Evolutionary conservation across 1,139 yeast genomes (phyloP).

Genomic region (Protomyces arabidopsidicola): DNA sequence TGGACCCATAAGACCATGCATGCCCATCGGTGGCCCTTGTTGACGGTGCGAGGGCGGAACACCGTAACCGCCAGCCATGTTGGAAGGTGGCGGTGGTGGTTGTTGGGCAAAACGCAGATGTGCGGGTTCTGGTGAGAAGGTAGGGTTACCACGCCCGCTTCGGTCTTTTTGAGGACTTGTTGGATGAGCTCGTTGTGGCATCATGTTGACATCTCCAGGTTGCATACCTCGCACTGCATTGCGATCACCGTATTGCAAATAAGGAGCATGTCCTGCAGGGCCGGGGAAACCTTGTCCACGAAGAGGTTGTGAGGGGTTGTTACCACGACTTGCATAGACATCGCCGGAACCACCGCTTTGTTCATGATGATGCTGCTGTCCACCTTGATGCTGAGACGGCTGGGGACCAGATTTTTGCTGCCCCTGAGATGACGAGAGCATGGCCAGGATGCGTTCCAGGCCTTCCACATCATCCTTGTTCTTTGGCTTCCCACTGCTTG

Average conservation of each 20-base stretch:
- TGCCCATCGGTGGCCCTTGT: neutral
- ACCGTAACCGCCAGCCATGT: neutral
- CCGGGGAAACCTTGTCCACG: neutral
- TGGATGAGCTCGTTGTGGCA: neutral
- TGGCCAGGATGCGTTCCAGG: conserved; percentile 22
- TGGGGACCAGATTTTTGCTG: neutral
- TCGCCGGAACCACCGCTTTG: neutral
- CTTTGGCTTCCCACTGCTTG: neutral
- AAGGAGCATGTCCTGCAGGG: neutral
- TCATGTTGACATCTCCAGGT: neutral
- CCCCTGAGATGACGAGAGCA: conserved; percentile 10
- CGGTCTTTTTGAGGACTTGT: neutral
- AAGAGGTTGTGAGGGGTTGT: neutral
- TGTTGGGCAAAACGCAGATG: neutral
- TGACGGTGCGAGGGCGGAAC: neutral
- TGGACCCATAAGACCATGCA: neutral
- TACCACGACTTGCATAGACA: neutral
- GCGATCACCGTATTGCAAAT: neutral
- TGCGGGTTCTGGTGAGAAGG: neutral
- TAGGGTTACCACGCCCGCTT: neutral
- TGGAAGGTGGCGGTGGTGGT: neutral
- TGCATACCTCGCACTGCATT: neutral
- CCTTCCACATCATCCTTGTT: conserved; percentile 25
- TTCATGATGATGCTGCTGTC: neutral
- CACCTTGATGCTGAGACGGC: neutral